Percentiles rank a stretch among this genome's conserved stretches.
Conservation (phyloP, 1,284 basidiomycete species). For the Moesziomyces sp. region DNA sequence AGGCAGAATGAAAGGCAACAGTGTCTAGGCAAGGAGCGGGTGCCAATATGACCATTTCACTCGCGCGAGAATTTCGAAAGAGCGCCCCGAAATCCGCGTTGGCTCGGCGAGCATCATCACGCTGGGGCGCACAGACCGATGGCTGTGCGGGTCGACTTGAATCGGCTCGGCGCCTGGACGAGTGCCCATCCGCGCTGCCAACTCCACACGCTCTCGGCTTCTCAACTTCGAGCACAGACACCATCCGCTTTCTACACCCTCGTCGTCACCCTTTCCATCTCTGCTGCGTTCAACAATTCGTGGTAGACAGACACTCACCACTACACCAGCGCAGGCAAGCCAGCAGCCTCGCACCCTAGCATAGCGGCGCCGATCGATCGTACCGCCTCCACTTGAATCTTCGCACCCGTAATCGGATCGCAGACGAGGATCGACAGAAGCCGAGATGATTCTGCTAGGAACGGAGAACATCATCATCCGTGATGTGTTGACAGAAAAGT, state of each 20-base stretch:
- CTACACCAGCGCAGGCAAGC: too few relatives aligned
- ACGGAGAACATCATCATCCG: slow-evolving; percentile 80
- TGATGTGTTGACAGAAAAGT: slow-evolving; percentile 88
- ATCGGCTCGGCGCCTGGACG: slow-evolving; percentile 9
- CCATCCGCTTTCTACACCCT: background rate
- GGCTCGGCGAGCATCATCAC: background rate
- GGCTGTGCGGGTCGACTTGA: slow-evolving; percentile 18
- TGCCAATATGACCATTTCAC: background rate
- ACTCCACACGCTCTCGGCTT: slow-evolving; percentile 25
- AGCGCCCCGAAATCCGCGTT: background rate
- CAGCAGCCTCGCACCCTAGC: background rate
- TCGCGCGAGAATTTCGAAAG: slow-evolving; percentile 19
- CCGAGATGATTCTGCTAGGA: slow-evolving; percentile 66
- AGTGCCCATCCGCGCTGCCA: slow-evolving; percentile 21
- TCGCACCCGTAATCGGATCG: background rate
- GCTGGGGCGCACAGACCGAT: slow-evolving; percentile 38
- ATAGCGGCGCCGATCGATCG: too few relatives aligned
- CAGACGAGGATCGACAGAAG: background rate
- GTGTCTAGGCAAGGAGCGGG: background rate
- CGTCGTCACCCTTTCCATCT: background rate
- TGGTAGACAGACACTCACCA: too few relatives aligned
- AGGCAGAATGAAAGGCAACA: too few relatives aligned
- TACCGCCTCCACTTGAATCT: background rate
- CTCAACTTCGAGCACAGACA: slow-evolving; percentile 1
- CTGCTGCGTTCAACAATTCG: background rate